Evolutionary conservation across 176 grass and related monocot species (phyloP).

Genomic region (Raddia distichophylla): DNA sequence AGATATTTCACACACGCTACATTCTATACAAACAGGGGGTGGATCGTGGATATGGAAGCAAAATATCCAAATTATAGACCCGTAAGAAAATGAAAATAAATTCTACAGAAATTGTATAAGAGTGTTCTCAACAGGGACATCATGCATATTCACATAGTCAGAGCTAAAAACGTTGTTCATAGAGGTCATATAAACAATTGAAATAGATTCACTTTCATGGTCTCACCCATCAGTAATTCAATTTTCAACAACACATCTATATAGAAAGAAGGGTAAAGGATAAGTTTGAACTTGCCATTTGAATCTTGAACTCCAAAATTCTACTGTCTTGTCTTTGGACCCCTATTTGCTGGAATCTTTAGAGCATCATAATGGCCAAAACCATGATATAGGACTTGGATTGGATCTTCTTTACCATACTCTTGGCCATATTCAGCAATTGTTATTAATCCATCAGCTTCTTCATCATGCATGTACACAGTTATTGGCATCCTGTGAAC

Average conservation of each 20-base stretch:
- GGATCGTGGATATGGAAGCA: not conserved
- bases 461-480: slow-evolving; percentile 91
- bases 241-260: not conserved
- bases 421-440: slow-evolving; percentile 96
- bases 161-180: not conserved
- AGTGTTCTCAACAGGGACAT: not conserved
- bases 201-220: not conserved
- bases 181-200: not conserved
- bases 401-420: slow-evolving; percentile 79
- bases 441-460: slow-evolving; percentile 72
- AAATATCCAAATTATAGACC: not conserved
- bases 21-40: not conserved
- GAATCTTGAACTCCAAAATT: not conserved
- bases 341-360: slow-evolving; percentile 50
- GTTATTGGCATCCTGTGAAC: slow-evolving; percentile 89
- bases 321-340: slow-evolving; percentile 44
- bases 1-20: not conserved
- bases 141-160: not conserved
- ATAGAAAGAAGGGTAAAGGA: not conserved
- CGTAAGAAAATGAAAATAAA: not conserved
- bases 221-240: not conserved
- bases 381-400: slow-evolving; percentile 88
- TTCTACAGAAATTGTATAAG: not conserved
- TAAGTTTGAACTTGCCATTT: slow-evolving; percentile 11
- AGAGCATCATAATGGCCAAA: slow-evolving; percentile 98